A percentile compares a stretch with the other conserved stretches of the same genome.
phyloP scores from a whole-genome alignment of 495 filamentous ascomycete species.

The Aspergillus avenaceus region DNA sequence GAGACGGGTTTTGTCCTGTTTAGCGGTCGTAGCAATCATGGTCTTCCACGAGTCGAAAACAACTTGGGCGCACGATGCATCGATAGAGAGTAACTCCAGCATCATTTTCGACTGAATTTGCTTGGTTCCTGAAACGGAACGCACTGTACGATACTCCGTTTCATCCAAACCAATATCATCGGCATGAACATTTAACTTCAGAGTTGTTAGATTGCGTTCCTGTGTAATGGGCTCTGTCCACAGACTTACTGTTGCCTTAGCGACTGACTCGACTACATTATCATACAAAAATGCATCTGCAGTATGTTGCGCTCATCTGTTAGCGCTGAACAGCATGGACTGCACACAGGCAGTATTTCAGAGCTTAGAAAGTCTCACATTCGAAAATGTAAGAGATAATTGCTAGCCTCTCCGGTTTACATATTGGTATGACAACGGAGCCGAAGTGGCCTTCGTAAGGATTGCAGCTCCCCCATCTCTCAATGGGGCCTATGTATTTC shows the following conservation, averaged over 20 bases:
- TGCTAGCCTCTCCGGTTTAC: constrained; percentile 15
- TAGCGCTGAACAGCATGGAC: no score
- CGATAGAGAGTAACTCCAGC: constrained; percentile 19
- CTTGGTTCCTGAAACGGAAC: constrained; percentile 19
- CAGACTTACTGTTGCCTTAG: constrained; percentile 12
- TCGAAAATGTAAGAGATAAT: constrained; percentile 20
- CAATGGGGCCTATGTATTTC: constrained; percentile 18
- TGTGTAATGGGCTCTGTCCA: neutral
- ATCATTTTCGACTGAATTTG: constrained; percentile 25
- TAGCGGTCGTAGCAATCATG: constrained; percentile 20
- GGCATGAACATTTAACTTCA: constrained; percentile 14
- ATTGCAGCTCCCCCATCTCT: constrained; percentile 21
- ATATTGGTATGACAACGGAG: constrained; percentile 16
- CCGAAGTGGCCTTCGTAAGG: constrained; percentile 19
- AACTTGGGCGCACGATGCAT: constrained; percentile 17
- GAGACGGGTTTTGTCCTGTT: constrained; percentile 14
- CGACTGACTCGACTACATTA: constrained; percentile 21
- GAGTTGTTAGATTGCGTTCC: neutral
- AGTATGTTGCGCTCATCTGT: neutral
- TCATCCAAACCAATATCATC: constrained; percentile 18
- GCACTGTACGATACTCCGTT: constrained; percentile 22
- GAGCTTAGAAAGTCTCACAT: constrained; percentile 9
- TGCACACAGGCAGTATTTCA: no score
- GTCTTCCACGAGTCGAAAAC: constrained; percentile 19
- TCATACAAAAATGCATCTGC: constrained; percentile 21